phyloP scores from a whole-genome alignment of 2,329 filamentous ascomycete genomes.

The Talaromyces sp. region DNA sequence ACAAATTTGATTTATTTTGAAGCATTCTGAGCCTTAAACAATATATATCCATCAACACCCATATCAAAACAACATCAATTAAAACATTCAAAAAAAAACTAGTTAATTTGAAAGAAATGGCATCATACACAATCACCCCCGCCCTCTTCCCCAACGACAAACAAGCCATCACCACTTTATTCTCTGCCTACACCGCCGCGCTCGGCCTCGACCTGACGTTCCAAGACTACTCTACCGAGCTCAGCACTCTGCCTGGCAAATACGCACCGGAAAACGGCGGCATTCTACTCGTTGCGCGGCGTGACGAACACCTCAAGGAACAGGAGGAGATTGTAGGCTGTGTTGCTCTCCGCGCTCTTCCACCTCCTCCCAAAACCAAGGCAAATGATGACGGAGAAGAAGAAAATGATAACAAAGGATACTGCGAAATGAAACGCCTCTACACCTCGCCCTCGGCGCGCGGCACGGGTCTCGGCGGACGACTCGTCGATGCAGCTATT shows the following conservation, averaged over 20 bases:
- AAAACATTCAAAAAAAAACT: neutral
- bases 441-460: constrained; percentile 48
- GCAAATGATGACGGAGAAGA: neutral
- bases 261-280: constrained; percentile 46
- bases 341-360: constrained; percentile 44
- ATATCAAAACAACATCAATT: neutral
- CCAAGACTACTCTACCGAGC: constrained; percentile 52
- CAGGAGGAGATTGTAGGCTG: constrained; percentile 40
- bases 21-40: neutral
- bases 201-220: constrained; percentile 54
- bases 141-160: constrained; percentile 42
- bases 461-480: constrained; percentile 47
- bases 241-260: constrained; percentile 51
- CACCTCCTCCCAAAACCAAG: neutral
- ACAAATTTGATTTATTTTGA: too few species aligned
- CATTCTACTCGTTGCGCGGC: constrained; percentile 45
- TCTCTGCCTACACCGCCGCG: constrained; percentile 39
- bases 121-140: constrained; percentile 23
- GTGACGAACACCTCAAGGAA: constrained; percentile 13
- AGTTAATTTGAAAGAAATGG: neutral
- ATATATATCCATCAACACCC: neutral
- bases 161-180: constrained; percentile 37
- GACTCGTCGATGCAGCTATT: constrained; percentile 44
- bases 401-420: constrained; percentile 10
- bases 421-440: constrained; percentile 56